A percentile compares a stretch with the other conserved stretches of the same genome.
Evolutionary conservation across 164 flowering plant genomes (phyloP).

Genomic region (Umbilicus rupestris): DNA sequence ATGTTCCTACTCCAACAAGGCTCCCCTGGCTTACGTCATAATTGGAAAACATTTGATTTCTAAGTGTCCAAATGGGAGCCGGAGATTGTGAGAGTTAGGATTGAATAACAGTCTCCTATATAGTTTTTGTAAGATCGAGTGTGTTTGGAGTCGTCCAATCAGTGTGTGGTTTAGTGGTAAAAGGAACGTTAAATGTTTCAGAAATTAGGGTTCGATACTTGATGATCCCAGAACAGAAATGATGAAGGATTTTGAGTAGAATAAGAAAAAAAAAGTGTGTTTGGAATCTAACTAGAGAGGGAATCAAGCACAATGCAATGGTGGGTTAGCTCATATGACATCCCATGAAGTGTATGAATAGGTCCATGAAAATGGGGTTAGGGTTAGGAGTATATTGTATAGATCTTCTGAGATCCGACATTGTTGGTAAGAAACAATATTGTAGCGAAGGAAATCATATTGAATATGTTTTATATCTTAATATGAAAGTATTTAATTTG

Average conservation of each 20-base stretch:
- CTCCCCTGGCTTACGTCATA: not conserved
- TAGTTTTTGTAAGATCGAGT: not conserved
- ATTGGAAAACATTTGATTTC: not conserved
- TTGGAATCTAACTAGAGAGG: not conserved
- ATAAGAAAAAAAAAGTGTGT: too few relatives aligned
- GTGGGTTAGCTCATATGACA: constrained; percentile 7
- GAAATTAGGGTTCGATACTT: too few relatives aligned
- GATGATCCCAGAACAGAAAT: too few relatives aligned
- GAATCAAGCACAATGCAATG: not conserved
- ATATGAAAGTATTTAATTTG: too few relatives aligned
- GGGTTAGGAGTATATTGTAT: not conserved
- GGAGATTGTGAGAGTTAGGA: not conserved
- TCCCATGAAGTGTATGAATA: not conserved
- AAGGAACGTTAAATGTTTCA: too few relatives aligned
- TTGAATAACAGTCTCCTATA: not conserved
- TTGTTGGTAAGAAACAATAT: too few relatives aligned
- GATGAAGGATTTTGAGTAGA: too few relatives aligned
- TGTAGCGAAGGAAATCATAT: too few relatives aligned
- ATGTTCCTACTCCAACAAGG: not conserved
- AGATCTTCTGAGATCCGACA: too few relatives aligned
- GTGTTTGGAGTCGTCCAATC: too few relatives aligned
- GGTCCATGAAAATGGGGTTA: not conserved
- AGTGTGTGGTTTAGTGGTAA: too few relatives aligned
- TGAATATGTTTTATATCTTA: too few relatives aligned
- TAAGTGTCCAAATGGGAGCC: not conserved